phyloP scores from a whole-genome alignment of 2,329 filamentous ascomycete species.

The Fusarium pseudoanthophilum region DNA sequence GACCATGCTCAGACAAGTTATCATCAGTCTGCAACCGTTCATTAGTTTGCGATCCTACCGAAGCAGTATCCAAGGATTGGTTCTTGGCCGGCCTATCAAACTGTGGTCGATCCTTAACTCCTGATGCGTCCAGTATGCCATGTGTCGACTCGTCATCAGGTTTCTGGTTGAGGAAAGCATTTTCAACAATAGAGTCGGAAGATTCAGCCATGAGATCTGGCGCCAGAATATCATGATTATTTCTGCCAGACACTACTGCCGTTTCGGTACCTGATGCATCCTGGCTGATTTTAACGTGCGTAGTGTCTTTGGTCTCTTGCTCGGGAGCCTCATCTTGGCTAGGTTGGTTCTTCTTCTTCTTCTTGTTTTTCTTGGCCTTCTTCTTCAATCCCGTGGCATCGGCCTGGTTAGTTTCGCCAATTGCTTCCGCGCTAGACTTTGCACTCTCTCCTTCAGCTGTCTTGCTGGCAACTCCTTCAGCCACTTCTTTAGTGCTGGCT shows the following conservation, averaged over 20 bases:
- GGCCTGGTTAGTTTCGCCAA: conserved; percentile 14
- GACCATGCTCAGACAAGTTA: background rate
- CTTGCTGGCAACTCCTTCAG: conserved; percentile 4
- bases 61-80: background rate
- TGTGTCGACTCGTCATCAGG: background rate
- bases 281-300: conserved; percentile 1
- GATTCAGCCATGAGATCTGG: background rate
- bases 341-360: conserved; percentile 42
- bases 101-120: background rate
- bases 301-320: conserved; percentile 11
- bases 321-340: conserved; percentile 10
- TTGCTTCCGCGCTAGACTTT: background rate
- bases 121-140: background rate
- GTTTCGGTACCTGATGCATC: background rate
- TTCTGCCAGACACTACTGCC: background rate
- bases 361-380: conserved; percentile 51
- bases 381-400: conserved; percentile 37
- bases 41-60: background rate
- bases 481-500: background rate
- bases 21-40: background rate
- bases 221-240: background rate
- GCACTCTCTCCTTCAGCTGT: background rate
- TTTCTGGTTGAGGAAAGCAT: background rate
- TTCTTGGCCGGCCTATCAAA: background rate
- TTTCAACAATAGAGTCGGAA: background rate